Base-by-base conservation (phyloP, 2,329 filamentous ascomycete species). In the Fusarium caatingaense region DNA sequence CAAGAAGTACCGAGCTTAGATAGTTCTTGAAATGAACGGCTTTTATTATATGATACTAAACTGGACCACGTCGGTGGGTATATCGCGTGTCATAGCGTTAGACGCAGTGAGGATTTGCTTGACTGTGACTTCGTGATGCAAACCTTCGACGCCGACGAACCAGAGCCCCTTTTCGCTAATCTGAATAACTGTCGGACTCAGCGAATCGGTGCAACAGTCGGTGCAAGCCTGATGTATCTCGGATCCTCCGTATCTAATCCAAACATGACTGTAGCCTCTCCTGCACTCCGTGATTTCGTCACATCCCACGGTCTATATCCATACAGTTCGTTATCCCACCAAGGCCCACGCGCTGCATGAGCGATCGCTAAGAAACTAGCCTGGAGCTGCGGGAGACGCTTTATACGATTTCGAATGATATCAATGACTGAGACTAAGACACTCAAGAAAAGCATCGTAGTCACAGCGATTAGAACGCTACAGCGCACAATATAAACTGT, bases 351-450 rank as follows among this genome's bases (percentile, higher is more conserved):
- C 1, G 69, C 70, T 1, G 70, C 71, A 30, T 72, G 68, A 0
- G 71, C 64, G 1, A 73, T 73, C 0, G 70, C 70, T 8, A 71
- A 16, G 51, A 72, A 72, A 5, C 64, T 64, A 11, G 70, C 70
- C 2, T 71, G 71, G 0, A 66, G 42, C 4, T 72, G 71, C 8
- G 71, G 71, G 3, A 72, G 53, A 5, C 60, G 70, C 2, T 64
- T 64, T 0, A 44, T 37, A 5, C 56, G 65, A 10, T 73, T 72
- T 0, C 70, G 71, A 23, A 69, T 49, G 8, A 72, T 69, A 4
- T 72, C 71, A 21, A 73, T 48, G 3, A 71, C 23, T 4, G 70
- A 69, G 32, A 72, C 71, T 0, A 37, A 25, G 0, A 72, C 58
- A 1, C 60, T 49, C 1, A 72, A 8, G 23, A 56, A 34, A 1